Conservation (phyloP, 2,329 filamentous ascomycete species). For the Colletotrichum australisinense region DNA sequence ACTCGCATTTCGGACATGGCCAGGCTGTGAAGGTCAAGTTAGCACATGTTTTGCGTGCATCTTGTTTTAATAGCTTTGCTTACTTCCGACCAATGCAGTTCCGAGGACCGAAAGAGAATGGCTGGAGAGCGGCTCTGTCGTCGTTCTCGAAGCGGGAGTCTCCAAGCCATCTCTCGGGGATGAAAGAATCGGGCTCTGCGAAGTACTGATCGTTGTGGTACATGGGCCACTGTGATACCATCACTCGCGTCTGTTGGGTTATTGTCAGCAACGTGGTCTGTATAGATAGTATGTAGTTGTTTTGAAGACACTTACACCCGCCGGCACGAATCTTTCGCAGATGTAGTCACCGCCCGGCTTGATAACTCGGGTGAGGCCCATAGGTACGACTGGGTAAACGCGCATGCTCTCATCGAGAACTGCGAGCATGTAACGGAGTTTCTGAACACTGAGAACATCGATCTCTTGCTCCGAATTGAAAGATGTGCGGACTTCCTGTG, state of each 20-base stretch:
- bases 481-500: constrained; percentile 51
- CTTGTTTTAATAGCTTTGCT: constrained; percentile 6
- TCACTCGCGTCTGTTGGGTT: constrained; percentile 42
- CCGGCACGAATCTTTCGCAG: constrained; percentile 45
- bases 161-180: constrained; percentile 54
- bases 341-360: constrained; percentile 47
- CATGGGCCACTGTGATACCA: constrained; percentile 48
- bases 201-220: constrained; percentile 48
- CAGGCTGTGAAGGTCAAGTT: constrained; percentile 40
- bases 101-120: constrained; percentile 60
- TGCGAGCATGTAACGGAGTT: constrained; percentile 53
- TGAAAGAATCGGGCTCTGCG: constrained; percentile 54
- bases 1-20: constrained; percentile 62
- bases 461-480: constrained; percentile 53
- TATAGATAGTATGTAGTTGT: background rate
- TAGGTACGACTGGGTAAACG: constrained; percentile 43
- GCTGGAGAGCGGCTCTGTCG: constrained; percentile 52
- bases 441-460: constrained; percentile 42
- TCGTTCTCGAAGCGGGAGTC: constrained; percentile 40
- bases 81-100: constrained; percentile 64
- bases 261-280: background rate
- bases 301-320: constrained; percentile 43
- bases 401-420: constrained; percentile 55
- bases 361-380: constrained; percentile 41
- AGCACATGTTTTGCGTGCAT: no score